These are phyloP conservation scores for Mangifera indica DNA, from an alignment of 345 rosid species.

Conservation along the genomic window DNA sequence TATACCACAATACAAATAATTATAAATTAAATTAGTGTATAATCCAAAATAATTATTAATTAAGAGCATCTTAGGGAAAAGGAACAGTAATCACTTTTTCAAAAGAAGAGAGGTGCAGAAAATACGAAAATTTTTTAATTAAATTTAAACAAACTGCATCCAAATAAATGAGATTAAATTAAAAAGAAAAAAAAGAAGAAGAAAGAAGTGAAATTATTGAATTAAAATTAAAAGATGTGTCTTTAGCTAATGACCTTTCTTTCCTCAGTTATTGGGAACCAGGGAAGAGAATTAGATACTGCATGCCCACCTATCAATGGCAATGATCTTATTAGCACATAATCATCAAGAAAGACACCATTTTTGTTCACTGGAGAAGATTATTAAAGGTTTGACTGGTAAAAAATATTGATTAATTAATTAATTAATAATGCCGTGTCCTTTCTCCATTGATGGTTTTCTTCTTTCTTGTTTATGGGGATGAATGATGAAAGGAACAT, in stretches of 20 bases:
- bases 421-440: neutral
- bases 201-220: neutral
- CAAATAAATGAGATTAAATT: neutral
- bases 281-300: neutral
- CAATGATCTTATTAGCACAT: neutral
- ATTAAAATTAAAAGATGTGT: neutral
- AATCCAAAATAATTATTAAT: no score
- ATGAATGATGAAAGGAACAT: conserved; percentile 29
- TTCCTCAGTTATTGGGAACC: conserved; percentile 37
- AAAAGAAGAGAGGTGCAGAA: neutral
- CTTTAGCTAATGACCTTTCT: conserved; percentile 23
- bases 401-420: neutral
- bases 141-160: neutral
- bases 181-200: no score
- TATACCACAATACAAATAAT: no score
- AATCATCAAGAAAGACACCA: neutral
- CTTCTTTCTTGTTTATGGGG: conserved; percentile 14
- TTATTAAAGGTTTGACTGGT: conserved; percentile 19
- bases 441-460: neutral
- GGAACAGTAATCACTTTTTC: neutral
- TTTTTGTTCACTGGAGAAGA: neutral
- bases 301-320: neutral
- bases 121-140: neutral
- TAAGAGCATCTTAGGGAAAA: neutral
- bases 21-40: no score